Base-by-base conservation (phyloP, 192 early-diverging fungal species). In the Coemansia sp. region DNA sequence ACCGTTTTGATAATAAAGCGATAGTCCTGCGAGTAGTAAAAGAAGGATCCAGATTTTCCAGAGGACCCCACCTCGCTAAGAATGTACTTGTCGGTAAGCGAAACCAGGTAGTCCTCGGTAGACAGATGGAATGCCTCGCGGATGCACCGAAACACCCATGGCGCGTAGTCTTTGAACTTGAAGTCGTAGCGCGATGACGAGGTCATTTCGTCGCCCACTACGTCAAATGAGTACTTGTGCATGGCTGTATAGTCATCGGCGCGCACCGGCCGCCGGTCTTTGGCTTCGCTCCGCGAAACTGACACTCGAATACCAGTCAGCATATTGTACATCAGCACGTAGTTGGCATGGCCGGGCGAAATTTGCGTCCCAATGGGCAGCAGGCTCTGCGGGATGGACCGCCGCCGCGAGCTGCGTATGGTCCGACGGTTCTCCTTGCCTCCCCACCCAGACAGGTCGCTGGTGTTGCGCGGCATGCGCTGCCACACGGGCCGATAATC, bases 1-100 rank as follows among this genome's bases (percentile, higher is more conserved):
- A 97, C 93, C 2, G 96, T 97, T 62, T 99, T 99, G 83, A 99
- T 99, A 63, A 99, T 99, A 73, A 93, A 97, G 11, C 94, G 86
- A 73, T 93, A 96, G 81, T 99, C 97, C 53, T 91, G 86, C 28
- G 93, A 95, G 76, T 91, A 99, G 81, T 96, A 99, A 67, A 99
- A 97, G 79, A 97, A 98, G 51, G 85, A 88, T 17, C 95, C 95
- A 56, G 88, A 91, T 70, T 97, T 97, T 32, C 97, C 97, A 12
- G 97, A 89, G 18, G 92, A 94, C 11, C 88, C 89, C 5, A 96
- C 75, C 72, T 98, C 95, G 15, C 92, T 95, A 0, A 99, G 83
- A 31, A 97, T 91, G 80, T 96, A 97, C 80, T 96, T 94, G 69
- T 89, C 92, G 0, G 94, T 97, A 44, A 97, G 77, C 2, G 94